Evolutionary conservation across 352 stramenopile genomes (phyloP), one percentile per base, ranked within the genome.

Genomic region (Pythium graminicola): DNA sequence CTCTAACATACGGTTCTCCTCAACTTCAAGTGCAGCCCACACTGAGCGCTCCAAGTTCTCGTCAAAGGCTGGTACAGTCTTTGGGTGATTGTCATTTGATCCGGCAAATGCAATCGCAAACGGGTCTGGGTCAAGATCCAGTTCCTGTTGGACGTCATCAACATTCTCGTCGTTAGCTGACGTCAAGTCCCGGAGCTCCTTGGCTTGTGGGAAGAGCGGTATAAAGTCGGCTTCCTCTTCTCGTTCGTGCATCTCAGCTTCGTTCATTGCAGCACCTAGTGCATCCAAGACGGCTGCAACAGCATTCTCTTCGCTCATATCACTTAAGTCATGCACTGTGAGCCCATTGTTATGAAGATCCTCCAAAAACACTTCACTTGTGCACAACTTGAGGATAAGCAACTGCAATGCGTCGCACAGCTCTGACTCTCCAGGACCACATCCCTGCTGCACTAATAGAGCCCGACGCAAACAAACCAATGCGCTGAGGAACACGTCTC

Each of bases 1-100:
- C 22, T 85, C 79, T 20, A 82, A 32, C 74, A 90, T 85, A 1
- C 80, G 64, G 33, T 86, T 89, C 33, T 91, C 81, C 60, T 93
- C 83, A 1, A 93, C 83, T 62, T 92, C 78, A 1, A 89, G 65
- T 9, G 76, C 79, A 43, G 83, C 83, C 70, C 73, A 86, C 17
- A 91, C 45, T 3, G 85, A 67, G 1, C 70, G 68, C 36, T 87
- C 76, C 22, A 60, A 61, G 0, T 76, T 69, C 20, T 91, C 76
- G 33, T 68, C 57, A 38, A 56, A 50, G 4, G 29, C 42, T 14
- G 26, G 24, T 6, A 31, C 17, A 31, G 32, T 55, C 10, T 49
- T 43, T 0, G 36, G 2, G 24, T 51, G 41, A 49, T 44, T 35
- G 46, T 28, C 19, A 20, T 36, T 16, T 40, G 53, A 39, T 39